These are phyloP conservation scores for Talaromyces sp. DNA, from an alignment of 2,329 filamentous ascomycete species.

Conservation along the genomic window DNA sequence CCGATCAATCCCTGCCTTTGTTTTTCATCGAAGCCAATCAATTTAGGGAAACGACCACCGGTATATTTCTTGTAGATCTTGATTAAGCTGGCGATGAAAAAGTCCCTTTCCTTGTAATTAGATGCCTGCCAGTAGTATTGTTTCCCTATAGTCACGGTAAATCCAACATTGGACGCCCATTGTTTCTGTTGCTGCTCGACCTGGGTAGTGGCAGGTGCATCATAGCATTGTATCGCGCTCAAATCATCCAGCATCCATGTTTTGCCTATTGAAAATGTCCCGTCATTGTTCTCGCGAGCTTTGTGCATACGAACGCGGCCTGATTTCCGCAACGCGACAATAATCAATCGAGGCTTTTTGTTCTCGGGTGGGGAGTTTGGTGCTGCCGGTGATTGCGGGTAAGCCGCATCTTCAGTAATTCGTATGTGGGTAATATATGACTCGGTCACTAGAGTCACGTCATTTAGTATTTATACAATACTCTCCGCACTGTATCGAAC, in stretches of 20 bases:
- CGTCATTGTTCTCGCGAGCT: conserved; percentile 89
- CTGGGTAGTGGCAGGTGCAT: conserved; percentile 54
- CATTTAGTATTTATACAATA: conserved; percentile 10
- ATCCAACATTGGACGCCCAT: conserved; percentile 81
- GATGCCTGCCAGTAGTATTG: conserved; percentile 96
- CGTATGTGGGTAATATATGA: conserved; percentile 97
- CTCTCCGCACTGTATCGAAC: not conserved
- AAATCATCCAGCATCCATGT: conserved; percentile 97
- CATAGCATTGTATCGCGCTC: conserved; percentile 74
- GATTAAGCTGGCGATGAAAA: conserved; percentile 92
- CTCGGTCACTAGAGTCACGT: conserved; percentile 61
- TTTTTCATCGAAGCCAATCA: conserved; percentile 75
- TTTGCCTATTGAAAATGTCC: conserved; percentile 94
- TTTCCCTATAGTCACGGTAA: conserved; percentile 83
- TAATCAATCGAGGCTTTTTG: conserved; percentile 87
- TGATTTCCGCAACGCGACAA: conserved; percentile 87
- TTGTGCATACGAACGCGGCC: conserved; percentile 95
- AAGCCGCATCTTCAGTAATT: conserved; percentile 78
- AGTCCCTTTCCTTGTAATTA: conserved; percentile 94
- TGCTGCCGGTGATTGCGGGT: conserved; percentile 80
- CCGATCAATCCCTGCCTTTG: conserved; percentile 75
- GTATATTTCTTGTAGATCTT: conserved; percentile 98
- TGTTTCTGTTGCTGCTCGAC: conserved; percentile 60
- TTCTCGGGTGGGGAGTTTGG: conserved; percentile 67
- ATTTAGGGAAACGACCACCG: conserved; percentile 71